Percentiles rank a stretch among this genome's conserved stretches.
phyloP scores from a whole-genome alignment of 192 early-diverging fungal species.

The Gaertneriomyces sp. region DNA sequence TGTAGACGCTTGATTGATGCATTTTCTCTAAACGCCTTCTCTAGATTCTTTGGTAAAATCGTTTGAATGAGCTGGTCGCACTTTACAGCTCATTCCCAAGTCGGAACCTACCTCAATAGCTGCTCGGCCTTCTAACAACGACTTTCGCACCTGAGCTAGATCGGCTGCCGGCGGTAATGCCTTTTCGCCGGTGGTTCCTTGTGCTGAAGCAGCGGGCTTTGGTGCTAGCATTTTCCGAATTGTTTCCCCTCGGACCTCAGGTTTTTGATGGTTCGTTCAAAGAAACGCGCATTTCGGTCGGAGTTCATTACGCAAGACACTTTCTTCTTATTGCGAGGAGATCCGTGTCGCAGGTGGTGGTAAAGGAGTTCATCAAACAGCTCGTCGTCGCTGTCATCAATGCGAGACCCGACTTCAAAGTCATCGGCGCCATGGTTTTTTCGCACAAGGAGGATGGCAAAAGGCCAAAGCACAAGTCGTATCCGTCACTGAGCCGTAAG shows the following conservation, averaged over 20 bases:
- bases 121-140: background rate
- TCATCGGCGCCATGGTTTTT: background rate
- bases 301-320: no score
- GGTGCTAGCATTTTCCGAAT: no score
- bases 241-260: no score
- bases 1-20: conserved; percentile 21
- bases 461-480: background rate
- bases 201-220: no score
- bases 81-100: background rate
- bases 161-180: no score
- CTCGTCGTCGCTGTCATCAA: background rate
- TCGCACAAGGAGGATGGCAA: background rate
- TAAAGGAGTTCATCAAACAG: background rate
- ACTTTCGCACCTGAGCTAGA: no score
- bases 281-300: no score
- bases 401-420: background rate
- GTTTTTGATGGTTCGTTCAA: no score
- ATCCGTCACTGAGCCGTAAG: background rate
- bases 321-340: background rate
- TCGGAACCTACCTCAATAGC: conserved; percentile 1
- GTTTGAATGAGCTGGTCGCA: background rate
- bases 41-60: conserved; percentile 9
- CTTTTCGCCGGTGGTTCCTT: no score
- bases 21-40: conserved; percentile 24
- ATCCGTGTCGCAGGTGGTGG: background rate